Percentiles rank a stretch among this genome's conserved stretches.
Evolutionary conservation across 805 yeast species (phyloP).

Genomic region (Tetrapisispora taiwanensis): DNA sequence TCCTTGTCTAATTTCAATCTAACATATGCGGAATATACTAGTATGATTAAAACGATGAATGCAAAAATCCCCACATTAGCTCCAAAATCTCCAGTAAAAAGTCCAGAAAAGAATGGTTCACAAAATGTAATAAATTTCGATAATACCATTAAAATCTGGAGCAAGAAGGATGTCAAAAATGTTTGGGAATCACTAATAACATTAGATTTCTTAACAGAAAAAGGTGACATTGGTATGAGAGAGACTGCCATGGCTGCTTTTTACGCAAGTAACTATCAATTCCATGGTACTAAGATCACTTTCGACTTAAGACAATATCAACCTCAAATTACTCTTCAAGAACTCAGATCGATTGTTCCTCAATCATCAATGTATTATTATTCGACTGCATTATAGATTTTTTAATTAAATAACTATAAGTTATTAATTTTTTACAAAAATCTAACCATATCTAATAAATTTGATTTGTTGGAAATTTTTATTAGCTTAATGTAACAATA

Average conservation of each 20-base stretch:
- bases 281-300: conserved; percentile 28
- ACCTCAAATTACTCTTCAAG: conserved; percentile 43
- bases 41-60: conserved; percentile 39
- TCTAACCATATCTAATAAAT: no score
- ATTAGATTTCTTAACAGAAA: conserved; percentile 44
- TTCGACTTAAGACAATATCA: conserved; percentile 41
- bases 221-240: conserved; percentile 34
- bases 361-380: conserved; percentile 24
- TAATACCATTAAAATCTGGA: conserved; percentile 44
- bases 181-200: conserved; percentile 66
- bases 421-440: no score
- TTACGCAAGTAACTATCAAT: conserved; percentile 33
- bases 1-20: conserved; percentile 64
- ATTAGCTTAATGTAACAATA: no score
- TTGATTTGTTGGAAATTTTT: no score
- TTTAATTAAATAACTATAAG: no score
- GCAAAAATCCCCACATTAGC: conserved; percentile 30
- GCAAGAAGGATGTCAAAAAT: conserved; percentile 46
- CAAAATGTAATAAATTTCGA: conserved; percentile 18
- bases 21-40: conserved; percentile 65
- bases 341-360: conserved; percentile 31
- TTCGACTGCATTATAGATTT: conserved; percentile 25
- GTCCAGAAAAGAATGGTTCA: conserved; percentile 4
- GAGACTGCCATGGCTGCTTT: conserved; percentile 33
- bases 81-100: conserved; percentile 22